phyloP scores from a whole-genome alignment of 345 rosid species.

The Barbarea vulgaris region DNA sequence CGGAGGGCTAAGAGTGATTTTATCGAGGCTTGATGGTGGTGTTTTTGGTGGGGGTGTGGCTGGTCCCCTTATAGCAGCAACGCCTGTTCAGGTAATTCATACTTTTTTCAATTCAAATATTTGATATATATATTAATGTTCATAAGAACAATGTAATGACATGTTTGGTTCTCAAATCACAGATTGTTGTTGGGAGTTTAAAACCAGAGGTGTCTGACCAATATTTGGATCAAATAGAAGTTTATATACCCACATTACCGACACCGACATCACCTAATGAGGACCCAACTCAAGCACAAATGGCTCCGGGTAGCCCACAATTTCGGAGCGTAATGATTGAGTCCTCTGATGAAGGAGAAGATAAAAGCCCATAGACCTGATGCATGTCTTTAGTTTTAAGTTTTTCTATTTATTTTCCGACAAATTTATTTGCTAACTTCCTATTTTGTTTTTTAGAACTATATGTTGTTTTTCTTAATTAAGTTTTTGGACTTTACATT shows the following conservation, averaged over 20 bases:
- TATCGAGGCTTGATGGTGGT: slow-evolving; percentile 85
- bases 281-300: slow-evolving; percentile 29
- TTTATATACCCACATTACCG: neutral
- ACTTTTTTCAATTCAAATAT: slow-evolving; percentile 5
- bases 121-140: neutral
- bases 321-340: slow-evolving; percentile 65
- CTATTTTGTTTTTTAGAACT: no score
- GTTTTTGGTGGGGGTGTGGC: slow-evolving; percentile 92
- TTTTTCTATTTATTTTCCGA: no score
- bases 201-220: slow-evolving; percentile 50
- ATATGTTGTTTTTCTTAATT: no score
- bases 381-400: no score
- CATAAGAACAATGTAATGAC: neutral
- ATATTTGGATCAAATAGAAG: slow-evolving; percentile 43
- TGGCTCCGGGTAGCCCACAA: slow-evolving; percentile 55
- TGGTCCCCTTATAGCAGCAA: slow-evolving; percentile 87
- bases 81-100: slow-evolving; percentile 72
- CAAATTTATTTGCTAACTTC: no score
- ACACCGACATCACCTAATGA: slow-evolving; percentile 27
- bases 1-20: slow-evolving; percentile 81
- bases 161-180: slow-evolving; percentile 22
- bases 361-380: slow-evolving; percentile 70
- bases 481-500: no score
- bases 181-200: slow-evolving; percentile 81
- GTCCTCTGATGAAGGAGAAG: slow-evolving; percentile 58